phyloP scores from a whole-genome alignment of 257 asterid species.

The Plantago elongata region DNA sequence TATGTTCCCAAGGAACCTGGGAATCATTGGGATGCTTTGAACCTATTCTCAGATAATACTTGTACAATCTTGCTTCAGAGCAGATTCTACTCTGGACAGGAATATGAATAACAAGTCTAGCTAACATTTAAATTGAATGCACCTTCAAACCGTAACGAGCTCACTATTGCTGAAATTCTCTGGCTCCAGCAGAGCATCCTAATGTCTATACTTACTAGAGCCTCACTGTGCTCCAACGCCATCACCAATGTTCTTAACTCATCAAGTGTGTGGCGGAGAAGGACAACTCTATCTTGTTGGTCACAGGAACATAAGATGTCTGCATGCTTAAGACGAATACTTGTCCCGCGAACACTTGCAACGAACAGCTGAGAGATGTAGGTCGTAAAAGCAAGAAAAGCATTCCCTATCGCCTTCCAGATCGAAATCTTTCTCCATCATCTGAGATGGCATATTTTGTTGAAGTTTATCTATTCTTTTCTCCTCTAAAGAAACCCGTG shows the following conservation, averaged over 20 bases:
- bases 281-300: conserved; percentile 34
- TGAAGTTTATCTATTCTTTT: conserved; percentile 40
- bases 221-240: conserved; percentile 43
- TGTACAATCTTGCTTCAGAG: no score
- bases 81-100: no score
- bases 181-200: neutral
- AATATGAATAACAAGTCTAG: no score
- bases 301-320: conserved; percentile 41
- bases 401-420: conserved; percentile 54
- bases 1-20: no score
- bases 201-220: conserved; percentile 33
- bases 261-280: conserved; percentile 45
- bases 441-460: conserved; percentile 18
- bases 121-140: no score
- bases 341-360: conserved; percentile 52
- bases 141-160: no score
- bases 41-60: no score
- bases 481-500: conserved; percentile 49
- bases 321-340: conserved; percentile 61
- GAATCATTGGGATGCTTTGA: no score
- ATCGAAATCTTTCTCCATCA: conserved; percentile 54
- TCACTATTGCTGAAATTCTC: no score
- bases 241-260: conserved; percentile 48
- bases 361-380: conserved; percentile 48
- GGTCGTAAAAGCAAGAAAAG: conserved; percentile 59